Base-by-base conservation (phyloP, 2,329 filamentous ascomycete genomes). In the Curvularia spicifera region DNA sequence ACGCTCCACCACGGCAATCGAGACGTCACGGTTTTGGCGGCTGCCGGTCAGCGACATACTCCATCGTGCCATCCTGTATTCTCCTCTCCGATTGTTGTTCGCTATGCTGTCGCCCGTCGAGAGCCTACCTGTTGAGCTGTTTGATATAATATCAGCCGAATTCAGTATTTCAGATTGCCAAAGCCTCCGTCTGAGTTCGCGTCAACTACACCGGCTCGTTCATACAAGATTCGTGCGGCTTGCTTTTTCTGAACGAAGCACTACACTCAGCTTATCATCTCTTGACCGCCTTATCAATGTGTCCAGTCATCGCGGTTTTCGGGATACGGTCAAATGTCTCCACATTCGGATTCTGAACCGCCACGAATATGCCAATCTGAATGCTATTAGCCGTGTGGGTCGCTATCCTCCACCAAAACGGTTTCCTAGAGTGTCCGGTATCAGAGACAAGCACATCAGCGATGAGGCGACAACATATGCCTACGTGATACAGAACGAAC, bases 401-500 rank as follows among this genome's bases (percentile, higher is more conserved):
- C 64, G 65, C 12, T 70, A 65, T 37, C 70, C 70, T 13, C 69
- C 70, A 8, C 71, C 71, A 28, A 73, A 72, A 42, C 69, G 71
- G 15, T 72, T 73, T 24, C 56, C 64, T 8, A 61, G 56, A 29
- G 55, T 70, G 1, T 48, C 64, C 12, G 59, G 63, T 18, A 51
- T 71, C 29, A 64, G 58, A 28, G 45, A 54, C 9, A 47, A 57
- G 33, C 44, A 72, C 40, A 62, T 71, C 7, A 60, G 40, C 6
- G 60, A 61, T 26, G 70, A 73, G 40, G 60, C 64, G 4, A 66
- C 59, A 4, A 54, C 70, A 22, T 67, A 66, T 46, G 57, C 68
- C 13, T 69, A 72, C 44, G 61, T 73, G 24, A 39, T 57, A 9
- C 45, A 50, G 37, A 51, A 52, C 24, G 46, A 60, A 1, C 60